These are phyloP conservation scores for Penicillium pancosmium DNA, from an alignment of 495 filamentous ascomycete genomes.

Conservation along the genomic window DNA sequence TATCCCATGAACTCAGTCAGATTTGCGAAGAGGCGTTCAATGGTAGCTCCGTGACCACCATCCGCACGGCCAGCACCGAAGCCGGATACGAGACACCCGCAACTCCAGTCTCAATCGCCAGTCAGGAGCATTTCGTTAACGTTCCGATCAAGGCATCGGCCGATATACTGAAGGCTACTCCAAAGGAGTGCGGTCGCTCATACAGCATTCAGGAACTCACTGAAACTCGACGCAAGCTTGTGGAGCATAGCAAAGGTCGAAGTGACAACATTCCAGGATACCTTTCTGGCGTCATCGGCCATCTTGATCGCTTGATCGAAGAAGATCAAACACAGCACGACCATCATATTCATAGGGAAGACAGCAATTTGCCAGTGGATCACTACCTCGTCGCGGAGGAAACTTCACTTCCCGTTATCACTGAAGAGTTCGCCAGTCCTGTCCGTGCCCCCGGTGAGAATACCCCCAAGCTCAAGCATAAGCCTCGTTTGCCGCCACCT, in stretches of 20 bases:
- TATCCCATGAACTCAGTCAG: constrained; percentile 67
- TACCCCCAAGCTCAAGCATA: constrained; percentile 8
- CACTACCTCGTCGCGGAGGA: constrained; percentile 49
- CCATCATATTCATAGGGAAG: constrained; percentile 14
- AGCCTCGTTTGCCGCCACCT: constrained; percentile 27
- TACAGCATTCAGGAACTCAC: constrained; percentile 55
- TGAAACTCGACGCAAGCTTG: constrained; percentile 59
- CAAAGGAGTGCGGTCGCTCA: constrained; percentile 29
- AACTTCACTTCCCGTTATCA: constrained; percentile 53
- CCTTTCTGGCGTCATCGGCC: constrained; percentile 60
- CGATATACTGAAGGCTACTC: neutral
- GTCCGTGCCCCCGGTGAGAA: constrained; percentile 4
- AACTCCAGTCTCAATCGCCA: constrained; percentile 48
- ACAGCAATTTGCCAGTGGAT: constrained; percentile 47
- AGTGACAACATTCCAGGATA: constrained; percentile 45
- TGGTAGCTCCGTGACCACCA: constrained; percentile 60
- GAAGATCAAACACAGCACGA: constrained; percentile 32
- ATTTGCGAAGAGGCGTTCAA: constrained; percentile 86
- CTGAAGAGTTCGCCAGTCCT: constrained; percentile 45
- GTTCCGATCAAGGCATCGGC: constrained; percentile 3
- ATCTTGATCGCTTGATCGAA: constrained; percentile 64
- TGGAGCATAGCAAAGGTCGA: constrained; percentile 45
- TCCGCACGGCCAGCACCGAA: constrained; percentile 45
- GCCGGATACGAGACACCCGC: constrained; percentile 55
- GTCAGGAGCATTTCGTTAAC: constrained; percentile 28